Conservation (phyloP, 202 grass and related monocot genomes). For the Thinopyrum obtusiflorum region DNA sequence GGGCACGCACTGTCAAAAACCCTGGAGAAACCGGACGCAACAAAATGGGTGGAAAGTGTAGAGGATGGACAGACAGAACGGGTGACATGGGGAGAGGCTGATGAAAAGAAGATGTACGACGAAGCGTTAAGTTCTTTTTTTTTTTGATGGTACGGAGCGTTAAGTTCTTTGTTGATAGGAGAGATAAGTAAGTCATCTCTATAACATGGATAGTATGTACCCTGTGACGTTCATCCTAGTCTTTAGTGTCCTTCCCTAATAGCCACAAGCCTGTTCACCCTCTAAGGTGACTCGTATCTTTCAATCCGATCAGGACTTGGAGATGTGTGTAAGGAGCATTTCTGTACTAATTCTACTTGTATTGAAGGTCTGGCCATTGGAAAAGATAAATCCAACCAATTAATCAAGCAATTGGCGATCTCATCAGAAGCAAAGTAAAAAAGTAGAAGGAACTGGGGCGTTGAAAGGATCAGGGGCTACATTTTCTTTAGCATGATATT, state of each 20-base stretch:
- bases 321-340: neutral
- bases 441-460: neutral
- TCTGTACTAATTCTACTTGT: neutral
- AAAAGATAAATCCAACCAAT: neutral
- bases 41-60: neutral
- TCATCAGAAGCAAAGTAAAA: neutral
- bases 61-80: neutral
- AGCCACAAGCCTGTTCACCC: neutral
- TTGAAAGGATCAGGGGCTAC: neutral
- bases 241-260: neutral
- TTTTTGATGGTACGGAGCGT: too few species aligned
- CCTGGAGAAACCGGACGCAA: neutral
- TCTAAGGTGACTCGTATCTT: neutral
- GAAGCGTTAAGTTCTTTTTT: too few species aligned
- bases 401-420: neutral
- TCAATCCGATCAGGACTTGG: neutral
- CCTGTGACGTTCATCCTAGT: neutral
- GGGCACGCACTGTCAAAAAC: neutral
- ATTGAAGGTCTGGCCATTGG: neutral
- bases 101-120: neutral
- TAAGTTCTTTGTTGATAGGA: neutral
- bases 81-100: neutral
- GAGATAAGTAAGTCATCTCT: neutral
- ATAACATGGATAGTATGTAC: neutral
- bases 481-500: neutral